Conservation (phyloP, 1,284 basidiomycete genomes). For the Mycosarcoma mackinlayi region DNA sequence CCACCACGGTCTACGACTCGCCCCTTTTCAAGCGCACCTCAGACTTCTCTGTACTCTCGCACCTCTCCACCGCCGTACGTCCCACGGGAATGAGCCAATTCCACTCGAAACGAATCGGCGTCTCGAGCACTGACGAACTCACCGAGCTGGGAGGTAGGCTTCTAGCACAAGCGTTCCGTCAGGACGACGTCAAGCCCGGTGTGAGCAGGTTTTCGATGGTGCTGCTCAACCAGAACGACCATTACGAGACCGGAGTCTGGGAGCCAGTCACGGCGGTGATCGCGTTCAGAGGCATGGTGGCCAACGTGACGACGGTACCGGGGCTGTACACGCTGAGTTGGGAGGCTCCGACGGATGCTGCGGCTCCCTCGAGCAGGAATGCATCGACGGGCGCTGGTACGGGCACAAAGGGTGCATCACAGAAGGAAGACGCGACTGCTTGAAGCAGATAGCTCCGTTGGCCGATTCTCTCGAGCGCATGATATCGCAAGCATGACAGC, state of each 20-base stretch:
- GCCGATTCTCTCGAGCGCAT: too few relatives aligned
- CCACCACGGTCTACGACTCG: conserved; percentile 6
- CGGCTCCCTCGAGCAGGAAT: too few relatives aligned
- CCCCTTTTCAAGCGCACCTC: conserved; percentile 41
- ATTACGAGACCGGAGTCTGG: conserved; percentile 41
- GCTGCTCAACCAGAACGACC: conserved; percentile 56
- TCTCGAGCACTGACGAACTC: conserved; percentile 38
- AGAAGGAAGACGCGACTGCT: too few relatives aligned
- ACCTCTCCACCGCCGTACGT: conserved; percentile 46
- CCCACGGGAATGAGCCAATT: conserved; percentile 14
- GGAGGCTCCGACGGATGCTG: conserved; percentile 31
- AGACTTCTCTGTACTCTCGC: conserved; percentile 37
- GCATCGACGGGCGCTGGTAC: too few relatives aligned
- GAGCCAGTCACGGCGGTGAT: conserved; percentile 31
- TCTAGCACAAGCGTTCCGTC: conserved; percentile 45
- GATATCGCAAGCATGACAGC: too few relatives aligned
- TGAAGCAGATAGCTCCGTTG: too few relatives aligned
- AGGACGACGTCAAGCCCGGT: conserved; percentile 32
- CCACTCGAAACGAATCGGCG: conserved; percentile 42
- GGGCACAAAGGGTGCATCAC: too few relatives aligned
- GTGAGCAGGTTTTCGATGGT: conserved; percentile 39
- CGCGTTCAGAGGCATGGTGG: conserved; percentile 34
- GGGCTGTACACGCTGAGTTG: conserved; percentile 46
- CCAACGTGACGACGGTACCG: conserved; percentile 30
- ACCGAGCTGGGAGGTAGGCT: conserved; percentile 26